Evolutionary conservation across 768 basidiomycete species (phyloP), one percentile per base, ranked within the genome.

Genomic region (Austroboletus festivus): DNA sequence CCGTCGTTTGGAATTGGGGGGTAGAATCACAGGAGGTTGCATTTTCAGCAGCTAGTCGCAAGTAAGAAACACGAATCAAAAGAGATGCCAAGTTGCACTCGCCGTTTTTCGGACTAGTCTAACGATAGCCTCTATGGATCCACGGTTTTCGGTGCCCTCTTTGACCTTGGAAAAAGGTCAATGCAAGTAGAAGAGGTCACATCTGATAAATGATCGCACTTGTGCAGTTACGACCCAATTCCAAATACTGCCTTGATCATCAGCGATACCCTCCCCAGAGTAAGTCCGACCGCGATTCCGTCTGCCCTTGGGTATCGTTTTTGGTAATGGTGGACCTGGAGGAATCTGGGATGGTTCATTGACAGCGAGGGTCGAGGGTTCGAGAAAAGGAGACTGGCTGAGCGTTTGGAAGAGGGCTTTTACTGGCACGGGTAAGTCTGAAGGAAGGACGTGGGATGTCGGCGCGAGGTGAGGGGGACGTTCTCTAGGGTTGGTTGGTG

Each of bases 111-210:
- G 73, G 22, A 89, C 77, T 12, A 79, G 63, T 42, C 86, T 76
- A 38, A 87, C 78, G 33, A 90, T 80, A 8, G 82, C 81, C 59
- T 90, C 86, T 47, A 92, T 82, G 2, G 83, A 79, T 6, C 89
- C 90, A 57, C 83, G 77, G 47, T 78, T 81, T 71, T 92, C 89
- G 7, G 86, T 86, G 9, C 89, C 89, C 56, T 89, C 86, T 62
- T 89, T 93, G 42, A 93, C 87, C 85, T 88, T 18, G 52, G 15
- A 46, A 33, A 41, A 19, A 35, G 35, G 51, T 51, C 45, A 52
- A 21, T 9, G 16, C 38, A 6, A 18, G 45, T 1, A 18, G 20
- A 4, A 13, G 21, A 12, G 26, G n/a, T 1, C n/a, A n/a, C n/a
- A 18, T 1, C 10, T n/a, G 22, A 31, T 20, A 28, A 12, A 11